Evolutionary conservation across 2,329 filamentous ascomycete genomes (phyloP).

Genomic region (Raffaelea ambrosiae): DNA sequence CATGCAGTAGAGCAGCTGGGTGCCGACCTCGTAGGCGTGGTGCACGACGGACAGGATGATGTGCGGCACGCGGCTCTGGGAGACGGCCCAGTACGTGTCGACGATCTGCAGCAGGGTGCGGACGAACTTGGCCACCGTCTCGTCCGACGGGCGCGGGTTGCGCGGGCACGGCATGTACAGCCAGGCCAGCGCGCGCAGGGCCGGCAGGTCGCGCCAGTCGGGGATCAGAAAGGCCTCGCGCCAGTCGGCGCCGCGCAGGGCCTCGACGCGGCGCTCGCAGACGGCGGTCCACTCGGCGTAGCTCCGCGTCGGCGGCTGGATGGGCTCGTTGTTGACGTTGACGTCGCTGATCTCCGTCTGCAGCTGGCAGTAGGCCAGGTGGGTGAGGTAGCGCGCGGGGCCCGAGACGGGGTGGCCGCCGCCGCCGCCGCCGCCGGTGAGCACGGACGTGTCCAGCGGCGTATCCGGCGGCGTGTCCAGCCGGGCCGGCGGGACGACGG

Average conservation of each 20-base stretch:
- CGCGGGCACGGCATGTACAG: slow-evolving; percentile 3
- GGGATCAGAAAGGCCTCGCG: neutral
- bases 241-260: neutral
- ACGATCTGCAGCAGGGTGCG: neutral
- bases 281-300: neutral
- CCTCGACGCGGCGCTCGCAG: neutral
- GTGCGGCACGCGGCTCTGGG: neutral
- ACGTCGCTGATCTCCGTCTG: neutral
- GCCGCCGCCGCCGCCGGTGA: too few relatives aligned
- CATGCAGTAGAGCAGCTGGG: slow-evolving; percentile 2
- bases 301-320: neutral
- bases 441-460: neutral
- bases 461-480: neutral
- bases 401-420: too few relatives aligned
- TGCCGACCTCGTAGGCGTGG: neutral
- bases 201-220: neutral
- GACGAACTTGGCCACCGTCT: neutral
- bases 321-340: neutral
- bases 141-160: neutral
- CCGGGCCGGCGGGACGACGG: neutral
- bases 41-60: neutral
- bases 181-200: neutral
- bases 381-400: neutral
- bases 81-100: neutral
- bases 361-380: neutral